Percentiles rank a stretch among this genome's conserved stretches.
phyloP scores from a whole-genome alignment of 306 rosid genomes.

The Argentina anserina region DNA sequence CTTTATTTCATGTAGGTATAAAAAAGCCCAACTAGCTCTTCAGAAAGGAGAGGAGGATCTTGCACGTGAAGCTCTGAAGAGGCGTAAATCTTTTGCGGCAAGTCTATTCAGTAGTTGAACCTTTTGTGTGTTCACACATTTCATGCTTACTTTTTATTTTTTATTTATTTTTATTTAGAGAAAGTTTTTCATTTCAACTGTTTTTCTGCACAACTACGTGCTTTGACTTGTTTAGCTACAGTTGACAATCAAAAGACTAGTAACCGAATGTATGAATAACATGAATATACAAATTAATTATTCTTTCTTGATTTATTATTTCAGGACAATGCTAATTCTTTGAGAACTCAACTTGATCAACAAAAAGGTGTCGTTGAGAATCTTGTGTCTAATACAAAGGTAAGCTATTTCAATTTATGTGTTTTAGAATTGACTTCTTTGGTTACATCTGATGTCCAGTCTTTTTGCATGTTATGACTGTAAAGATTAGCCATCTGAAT shows the following conservation, averaged over 20 bases:
- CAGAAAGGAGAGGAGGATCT: constrained; percentile 91
- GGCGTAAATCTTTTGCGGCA: constrained; percentile 93
- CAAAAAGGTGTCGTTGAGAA: constrained; percentile 89
- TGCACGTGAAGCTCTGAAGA: constrained; percentile 94
- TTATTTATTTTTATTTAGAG: background rate
- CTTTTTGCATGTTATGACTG: background rate
- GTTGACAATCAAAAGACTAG: background rate
- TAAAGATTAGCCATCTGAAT: background rate
- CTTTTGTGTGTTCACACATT: background rate
- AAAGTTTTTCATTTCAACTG: background rate
- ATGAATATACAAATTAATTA: background rate
- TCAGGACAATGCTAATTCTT: constrained; percentile 91
- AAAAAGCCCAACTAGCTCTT: constrained; percentile 91
- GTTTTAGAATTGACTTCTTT: background rate
- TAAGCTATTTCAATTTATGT: constrained; percentile 26
- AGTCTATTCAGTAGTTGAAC: constrained; percentile 9
- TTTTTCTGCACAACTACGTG: background rate
- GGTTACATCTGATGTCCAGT: background rate
- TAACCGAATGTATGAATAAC: background rate
- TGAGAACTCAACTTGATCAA: constrained; percentile 94
- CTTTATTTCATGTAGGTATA: constrained; percentile 53
- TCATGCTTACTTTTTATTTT: background rate
- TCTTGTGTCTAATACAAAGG: constrained; percentile 92
- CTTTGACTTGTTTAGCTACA: background rate
- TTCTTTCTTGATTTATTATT: constrained; percentile 22